phyloP scores from a whole-genome alignment of 768 basidiomycete genomes.

The Leccinum longicurvipes region DNA sequence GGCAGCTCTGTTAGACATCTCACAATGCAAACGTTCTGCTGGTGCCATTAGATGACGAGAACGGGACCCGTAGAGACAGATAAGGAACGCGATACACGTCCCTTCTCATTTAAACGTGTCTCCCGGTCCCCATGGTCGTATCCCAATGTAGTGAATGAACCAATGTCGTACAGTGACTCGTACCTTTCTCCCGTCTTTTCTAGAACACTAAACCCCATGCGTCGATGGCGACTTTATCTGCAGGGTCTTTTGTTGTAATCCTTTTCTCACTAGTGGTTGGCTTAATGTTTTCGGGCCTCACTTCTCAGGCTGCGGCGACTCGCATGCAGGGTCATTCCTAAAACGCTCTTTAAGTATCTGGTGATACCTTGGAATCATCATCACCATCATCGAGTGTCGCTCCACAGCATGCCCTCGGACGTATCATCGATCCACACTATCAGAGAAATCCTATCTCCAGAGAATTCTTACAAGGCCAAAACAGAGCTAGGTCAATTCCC shows the following conservation, averaged over 20 bases:
- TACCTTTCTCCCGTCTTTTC: background rate
- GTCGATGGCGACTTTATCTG: background rate
- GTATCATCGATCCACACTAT: background rate
- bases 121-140: background rate
- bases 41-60: background rate
- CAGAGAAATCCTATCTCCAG: background rate
- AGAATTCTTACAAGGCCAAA: background rate
- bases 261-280: background rate
- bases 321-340: background rate
- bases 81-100: background rate
- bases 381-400: background rate
- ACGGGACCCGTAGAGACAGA: background rate
- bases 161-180: too few species aligned
- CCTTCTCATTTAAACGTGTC: background rate
- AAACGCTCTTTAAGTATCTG: background rate
- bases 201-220: background rate
- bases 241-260: background rate
- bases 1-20: background rate
- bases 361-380: too few species aligned
- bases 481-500: constrained; percentile 16
- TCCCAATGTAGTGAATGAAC: background rate
- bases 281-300: background rate
- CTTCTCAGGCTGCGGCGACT: background rate
- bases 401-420: constrained; percentile 5
- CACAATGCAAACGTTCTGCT: background rate